These are phyloP conservation scores for Globisporangium nagaii DNA, from an alignment of 352 stramenopile species.

Conservation along the genomic window DNA sequence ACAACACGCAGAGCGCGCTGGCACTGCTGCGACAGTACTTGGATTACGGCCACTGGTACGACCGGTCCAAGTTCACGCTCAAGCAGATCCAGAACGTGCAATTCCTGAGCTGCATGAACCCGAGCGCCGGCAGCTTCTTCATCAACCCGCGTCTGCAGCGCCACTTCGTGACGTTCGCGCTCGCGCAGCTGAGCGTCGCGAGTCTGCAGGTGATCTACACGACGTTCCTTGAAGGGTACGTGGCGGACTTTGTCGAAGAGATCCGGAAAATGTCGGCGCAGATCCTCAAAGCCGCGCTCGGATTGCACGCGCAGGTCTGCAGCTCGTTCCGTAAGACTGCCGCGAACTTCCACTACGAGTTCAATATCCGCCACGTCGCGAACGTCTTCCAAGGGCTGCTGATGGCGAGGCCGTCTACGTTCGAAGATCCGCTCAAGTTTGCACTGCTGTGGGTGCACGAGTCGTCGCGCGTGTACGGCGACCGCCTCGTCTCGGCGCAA, in stretches of 20 bases:
- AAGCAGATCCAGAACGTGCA: conserved; percentile 94
- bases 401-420: conserved; percentile 77
- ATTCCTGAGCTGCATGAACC: conserved; percentile 95
- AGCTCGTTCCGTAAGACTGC: conserved; percentile 90
- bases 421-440: conserved; percentile 89
- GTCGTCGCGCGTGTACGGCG: conserved; percentile 92
- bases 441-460: conserved; percentile 96
- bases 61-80: conserved; percentile 88
- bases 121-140: conserved; percentile 88
- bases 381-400: conserved; percentile 95
- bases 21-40: conserved; percentile 93
- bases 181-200: conserved; percentile 78
- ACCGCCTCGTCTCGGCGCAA: conserved; percentile 84
- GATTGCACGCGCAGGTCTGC: conserved; percentile 82
- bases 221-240: conserved; percentile 93
- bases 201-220: conserved; percentile 93
- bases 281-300: conserved; percentile 85
- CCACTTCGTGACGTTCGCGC: conserved; percentile 94
- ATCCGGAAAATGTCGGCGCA: conserved; percentile 84
- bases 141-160: conserved; percentile 93
- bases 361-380: conserved; percentile 94
- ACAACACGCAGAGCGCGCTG: conserved; percentile 93
- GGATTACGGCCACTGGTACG: conserved; percentile 94
- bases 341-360: conserved; percentile 97
- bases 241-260: conserved; percentile 91